These are phyloP conservation scores for Coemansia sp. DNA, from an alignment of 192 early-diverging fungal genomes.

Conservation along the genomic window DNA sequence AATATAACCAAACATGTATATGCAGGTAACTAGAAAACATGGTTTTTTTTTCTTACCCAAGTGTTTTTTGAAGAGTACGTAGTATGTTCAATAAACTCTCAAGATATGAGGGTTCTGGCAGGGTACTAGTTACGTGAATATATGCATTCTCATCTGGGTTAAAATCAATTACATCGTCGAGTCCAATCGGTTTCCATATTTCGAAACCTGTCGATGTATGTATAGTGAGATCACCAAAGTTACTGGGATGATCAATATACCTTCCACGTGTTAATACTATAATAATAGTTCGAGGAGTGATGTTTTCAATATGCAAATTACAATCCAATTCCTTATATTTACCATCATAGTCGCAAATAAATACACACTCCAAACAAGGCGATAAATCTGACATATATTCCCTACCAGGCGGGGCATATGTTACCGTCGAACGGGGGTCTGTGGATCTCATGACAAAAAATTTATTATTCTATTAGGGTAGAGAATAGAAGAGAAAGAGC, in stretches of 20 bases:
- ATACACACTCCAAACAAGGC: background rate
- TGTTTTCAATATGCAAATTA: background rate
- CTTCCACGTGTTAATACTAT: background rate
- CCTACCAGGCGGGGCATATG: background rate
- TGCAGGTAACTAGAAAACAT: too few relatives aligned
- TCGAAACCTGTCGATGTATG: background rate
- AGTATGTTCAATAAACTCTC: too few relatives aligned
- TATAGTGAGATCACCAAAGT: background rate
- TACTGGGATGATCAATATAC: background rate
- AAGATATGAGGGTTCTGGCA: too few relatives aligned
- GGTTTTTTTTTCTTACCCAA: too few relatives aligned
- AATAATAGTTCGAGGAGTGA: background rate
- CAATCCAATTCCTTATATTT: background rate
- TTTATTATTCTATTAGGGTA: background rate
- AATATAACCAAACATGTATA: too few relatives aligned
- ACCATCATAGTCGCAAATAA: background rate
- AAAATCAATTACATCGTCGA: too few relatives aligned
- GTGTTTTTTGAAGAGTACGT: too few relatives aligned
- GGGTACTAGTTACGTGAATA: too few relatives aligned
- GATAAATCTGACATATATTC: background rate
- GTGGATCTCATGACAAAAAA: background rate
- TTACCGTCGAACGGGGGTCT: background rate
- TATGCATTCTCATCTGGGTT: too few relatives aligned
- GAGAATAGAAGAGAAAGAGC: background rate
- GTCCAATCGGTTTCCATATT: too few relatives aligned